Conservation (phyloP, 257 asterid species). For the Verbena officinalis region DNA sequence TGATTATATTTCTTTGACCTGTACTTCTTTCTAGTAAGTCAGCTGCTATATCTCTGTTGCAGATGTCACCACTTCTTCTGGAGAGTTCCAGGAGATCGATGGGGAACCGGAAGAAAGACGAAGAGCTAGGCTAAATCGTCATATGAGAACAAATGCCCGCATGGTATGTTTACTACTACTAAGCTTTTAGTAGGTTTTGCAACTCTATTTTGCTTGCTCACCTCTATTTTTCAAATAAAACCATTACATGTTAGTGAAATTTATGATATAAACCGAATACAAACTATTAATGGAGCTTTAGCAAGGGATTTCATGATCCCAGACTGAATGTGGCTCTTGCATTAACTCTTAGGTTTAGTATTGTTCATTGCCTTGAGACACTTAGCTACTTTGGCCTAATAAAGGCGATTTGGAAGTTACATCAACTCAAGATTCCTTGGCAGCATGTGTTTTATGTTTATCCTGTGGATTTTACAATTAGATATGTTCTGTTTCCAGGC, state of each 20-base stretch:
- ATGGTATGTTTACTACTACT: slow-evolving; percentile 53
- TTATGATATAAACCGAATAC: not conserved
- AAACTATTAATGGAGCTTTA: not conserved
- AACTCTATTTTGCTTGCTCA: not conserved
- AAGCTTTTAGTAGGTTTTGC: not conserved
- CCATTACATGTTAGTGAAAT: not conserved
- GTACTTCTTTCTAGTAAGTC: slow-evolving; percentile 21
- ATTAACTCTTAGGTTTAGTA: not conserved
- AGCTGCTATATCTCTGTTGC: slow-evolving; percentile 32
- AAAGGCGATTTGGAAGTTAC: slow-evolving; percentile 20
- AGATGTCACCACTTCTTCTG: slow-evolving; percentile 70
- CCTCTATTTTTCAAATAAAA: not conserved
- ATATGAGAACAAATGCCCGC: slow-evolving; percentile 67
- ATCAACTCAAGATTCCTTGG: slow-evolving; percentile 11
- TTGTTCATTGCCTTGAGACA: slow-evolving; percentile 5
- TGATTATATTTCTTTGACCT: slow-evolving; percentile 3
- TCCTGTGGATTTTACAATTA: slow-evolving; percentile 8
- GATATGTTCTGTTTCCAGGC: slow-evolving; percentile 52
- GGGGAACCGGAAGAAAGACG: slow-evolving; percentile 87
- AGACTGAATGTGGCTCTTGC: slow-evolving; percentile 10
- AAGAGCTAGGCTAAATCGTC: slow-evolving; percentile 66
- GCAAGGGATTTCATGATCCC: slow-evolving; percentile 4
- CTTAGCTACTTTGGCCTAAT: slow-evolving; percentile 7
- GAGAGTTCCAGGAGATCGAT: slow-evolving; percentile 67
- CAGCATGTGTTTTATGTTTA: slow-evolving; percentile 14